A percentile compares a stretch with the other conserved stretches of the same genome.
phyloP scores from a whole-genome alignment of 2,329 filamentous ascomycete genomes.

The Fonsecaea erecta region DNA sequence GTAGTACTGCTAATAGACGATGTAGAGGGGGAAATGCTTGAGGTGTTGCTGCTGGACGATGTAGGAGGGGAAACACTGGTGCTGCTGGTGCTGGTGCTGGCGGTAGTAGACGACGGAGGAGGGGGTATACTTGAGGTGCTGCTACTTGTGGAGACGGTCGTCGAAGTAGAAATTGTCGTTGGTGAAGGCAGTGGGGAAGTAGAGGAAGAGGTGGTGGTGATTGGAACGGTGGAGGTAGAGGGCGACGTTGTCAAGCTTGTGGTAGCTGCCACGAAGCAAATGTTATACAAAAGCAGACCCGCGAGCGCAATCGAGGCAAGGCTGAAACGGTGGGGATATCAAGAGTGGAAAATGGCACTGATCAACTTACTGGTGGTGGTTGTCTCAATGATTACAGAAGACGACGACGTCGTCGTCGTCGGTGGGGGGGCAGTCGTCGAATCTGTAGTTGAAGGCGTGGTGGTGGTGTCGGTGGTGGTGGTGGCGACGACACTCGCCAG shows the following conservation, averaged over 20 bases:
- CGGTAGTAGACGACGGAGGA: slow-evolving; percentile 6
- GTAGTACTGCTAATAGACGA: slow-evolving; percentile 3
- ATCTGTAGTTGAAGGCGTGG: slow-evolving; percentile 9
- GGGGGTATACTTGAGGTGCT: slow-evolving; percentile 15
- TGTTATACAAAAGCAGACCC: slow-evolving; percentile 25
- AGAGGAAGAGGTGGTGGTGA: slow-evolving; percentile 10
- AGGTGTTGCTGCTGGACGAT: slow-evolving; percentile 3
- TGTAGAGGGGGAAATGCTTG: slow-evolving; percentile 14
- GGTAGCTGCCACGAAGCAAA: slow-evolving; percentile 25
- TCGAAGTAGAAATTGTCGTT: slow-evolving; percentile 13
- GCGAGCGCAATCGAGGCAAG: slow-evolving; percentile 1
- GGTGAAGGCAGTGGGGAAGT: slow-evolving; percentile 12
- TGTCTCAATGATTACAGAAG: neutral
- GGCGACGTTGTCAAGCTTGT: slow-evolving; percentile 22
- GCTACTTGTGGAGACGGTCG: slow-evolving; percentile 11
- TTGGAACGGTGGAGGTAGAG: slow-evolving; percentile 1
- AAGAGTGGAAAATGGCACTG: slow-evolving; percentile 9
- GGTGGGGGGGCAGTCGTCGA: neutral
- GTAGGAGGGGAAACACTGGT: slow-evolving; percentile 16
- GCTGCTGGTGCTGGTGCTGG: neutral
- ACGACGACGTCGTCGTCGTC: neutral
- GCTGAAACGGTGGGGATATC: slow-evolving; percentile 13
- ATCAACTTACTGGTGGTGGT: slow-evolving; percentile 26
- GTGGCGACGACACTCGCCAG: slow-evolving; percentile 7
- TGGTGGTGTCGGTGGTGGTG: slow-evolving; percentile 16